Conservation (phyloP, 2,329 filamentous ascomycete species). For the Colletotrichum horii region DNA sequence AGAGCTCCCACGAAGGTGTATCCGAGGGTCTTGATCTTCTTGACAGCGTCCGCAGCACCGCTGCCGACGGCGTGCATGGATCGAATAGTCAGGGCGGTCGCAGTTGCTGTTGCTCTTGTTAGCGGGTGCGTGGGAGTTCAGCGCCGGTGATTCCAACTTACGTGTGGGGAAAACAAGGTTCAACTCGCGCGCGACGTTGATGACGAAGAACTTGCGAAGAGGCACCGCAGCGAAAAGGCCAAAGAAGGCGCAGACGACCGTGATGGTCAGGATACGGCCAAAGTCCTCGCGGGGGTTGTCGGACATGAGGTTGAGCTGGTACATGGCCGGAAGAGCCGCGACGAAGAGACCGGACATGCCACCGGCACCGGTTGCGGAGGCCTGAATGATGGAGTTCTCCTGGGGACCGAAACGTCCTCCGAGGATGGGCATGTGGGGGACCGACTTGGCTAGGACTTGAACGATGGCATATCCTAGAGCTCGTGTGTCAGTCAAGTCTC, state of each 20-base stretch:
- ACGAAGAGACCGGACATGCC: slow-evolving; percentile 63
- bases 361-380: slow-evolving; percentile 62
- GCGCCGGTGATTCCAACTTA: fast-evolving
- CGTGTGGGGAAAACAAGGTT: slow-evolving; percentile 62
- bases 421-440: slow-evolving; percentile 49
- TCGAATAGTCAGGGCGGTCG: slow-evolving; percentile 65
- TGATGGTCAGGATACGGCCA: slow-evolving; percentile 62
- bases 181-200: slow-evolving; percentile 66
- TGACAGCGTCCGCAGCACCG: slow-evolving; percentile 56
- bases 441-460: slow-evolving; percentile 45
- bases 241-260: slow-evolving; percentile 66
- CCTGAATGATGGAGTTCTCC: slow-evolving; percentile 68
- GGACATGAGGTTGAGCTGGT: slow-evolving; percentile 56
- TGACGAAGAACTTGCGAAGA: slow-evolving; percentile 71
- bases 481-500: neutral
- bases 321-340: slow-evolving; percentile 66
- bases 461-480: slow-evolving; percentile 49
- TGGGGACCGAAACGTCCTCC: slow-evolving; percentile 63
- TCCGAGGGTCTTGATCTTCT: slow-evolving; percentile 61
- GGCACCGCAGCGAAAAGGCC: slow-evolving; percentile 68
- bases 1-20: slow-evolving; percentile 56
- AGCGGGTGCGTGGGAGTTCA: neutral
- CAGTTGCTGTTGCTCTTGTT: slow-evolving; percentile 42
- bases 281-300: slow-evolving; percentile 59
- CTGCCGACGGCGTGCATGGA: slow-evolving; percentile 63